These are phyloP conservation scores for Botrytis sinoallii DNA, from an alignment of 2,329 filamentous ascomycete species.

Conservation along the genomic window DNA sequence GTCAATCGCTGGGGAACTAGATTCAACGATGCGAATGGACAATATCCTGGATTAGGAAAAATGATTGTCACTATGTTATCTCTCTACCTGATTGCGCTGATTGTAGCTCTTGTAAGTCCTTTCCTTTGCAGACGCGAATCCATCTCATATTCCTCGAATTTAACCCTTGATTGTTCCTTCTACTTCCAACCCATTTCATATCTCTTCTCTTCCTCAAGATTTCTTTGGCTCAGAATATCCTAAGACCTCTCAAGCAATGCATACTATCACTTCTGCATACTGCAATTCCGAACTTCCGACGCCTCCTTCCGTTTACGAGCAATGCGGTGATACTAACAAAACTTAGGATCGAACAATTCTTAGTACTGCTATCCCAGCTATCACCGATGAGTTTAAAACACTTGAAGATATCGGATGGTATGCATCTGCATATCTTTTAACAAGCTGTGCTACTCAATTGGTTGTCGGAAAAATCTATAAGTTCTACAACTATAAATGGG, in stretches of 20 bases:
- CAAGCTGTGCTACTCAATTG: slow-evolving; percentile 34
- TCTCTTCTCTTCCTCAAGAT: background rate
- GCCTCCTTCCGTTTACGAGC: background rate
- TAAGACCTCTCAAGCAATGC: background rate
- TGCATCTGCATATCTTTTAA: slow-evolving; percentile 41
- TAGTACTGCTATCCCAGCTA: slow-evolving; percentile 41
- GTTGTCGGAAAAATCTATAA: slow-evolving; percentile 37
- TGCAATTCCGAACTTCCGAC: background rate
- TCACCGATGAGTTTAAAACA: slow-evolving; percentile 41
- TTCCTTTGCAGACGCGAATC: background rate
- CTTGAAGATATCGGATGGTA: slow-evolving; percentile 48
- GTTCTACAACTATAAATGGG: slow-evolving; percentile 36
- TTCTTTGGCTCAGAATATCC: background rate
- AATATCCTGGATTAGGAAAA: background rate
- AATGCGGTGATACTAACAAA: background rate
- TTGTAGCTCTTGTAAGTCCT: slow-evolving; percentile 7
- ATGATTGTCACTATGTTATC: background rate
- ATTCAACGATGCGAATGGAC: too few species aligned
- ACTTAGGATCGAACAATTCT: slow-evolving; percentile 39
- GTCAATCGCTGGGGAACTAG: background rate
- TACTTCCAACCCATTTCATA: background rate
- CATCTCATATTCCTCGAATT: background rate
- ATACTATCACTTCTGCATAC: background rate
- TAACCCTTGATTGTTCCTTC: background rate
- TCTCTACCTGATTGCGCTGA: background rate